These are phyloP conservation scores for Nigrospora oryzae DNA, from an alignment of 2,329 filamentous ascomycete genomes.

Conservation along the genomic window DNA sequence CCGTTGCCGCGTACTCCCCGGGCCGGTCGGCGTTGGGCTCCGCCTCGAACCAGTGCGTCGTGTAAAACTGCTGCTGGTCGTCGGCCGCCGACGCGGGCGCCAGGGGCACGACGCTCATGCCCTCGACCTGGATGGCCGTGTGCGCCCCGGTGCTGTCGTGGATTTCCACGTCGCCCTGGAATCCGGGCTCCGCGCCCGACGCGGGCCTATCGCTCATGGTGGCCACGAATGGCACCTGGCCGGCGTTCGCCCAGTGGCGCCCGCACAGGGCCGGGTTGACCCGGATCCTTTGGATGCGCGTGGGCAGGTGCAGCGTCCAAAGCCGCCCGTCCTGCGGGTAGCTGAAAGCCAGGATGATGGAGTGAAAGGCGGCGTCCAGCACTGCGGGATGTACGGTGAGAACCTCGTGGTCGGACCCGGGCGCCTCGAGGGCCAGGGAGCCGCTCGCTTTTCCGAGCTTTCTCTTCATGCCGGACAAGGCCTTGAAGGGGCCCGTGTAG, in stretches of 20 bases:
- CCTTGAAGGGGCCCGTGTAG: neutral
- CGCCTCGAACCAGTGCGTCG: neutral
- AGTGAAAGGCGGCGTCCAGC: slow-evolving; percentile 22
- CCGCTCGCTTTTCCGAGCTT: neutral
- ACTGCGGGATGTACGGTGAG: slow-evolving; percentile 15
- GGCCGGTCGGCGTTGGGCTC: neutral
- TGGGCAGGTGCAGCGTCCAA: slow-evolving; percentile 13
- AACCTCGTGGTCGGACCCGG: neutral
- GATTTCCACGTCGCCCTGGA: neutral
- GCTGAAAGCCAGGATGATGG: slow-evolving; percentile 16
- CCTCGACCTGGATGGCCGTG: neutral
- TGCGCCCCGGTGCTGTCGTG: neutral
- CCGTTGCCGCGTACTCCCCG: neutral
- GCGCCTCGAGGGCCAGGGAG: neutral
- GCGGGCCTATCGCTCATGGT: neutral
- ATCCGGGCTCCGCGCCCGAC: neutral
- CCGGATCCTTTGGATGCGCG: slow-evolving; percentile 9
- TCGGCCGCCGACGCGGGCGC: neutral
- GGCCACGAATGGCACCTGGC: neutral
- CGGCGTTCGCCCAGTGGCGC: neutral
- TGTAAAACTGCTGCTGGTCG: neutral
- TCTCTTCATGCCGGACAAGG: neutral
- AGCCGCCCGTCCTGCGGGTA: slow-evolving; percentile 19
- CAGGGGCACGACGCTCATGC: neutral
- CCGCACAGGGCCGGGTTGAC: neutral